Evolutionary conservation across 1,139 yeast species (phyloP).

Genomic region (Lodderomyces jiufengensis): DNA sequence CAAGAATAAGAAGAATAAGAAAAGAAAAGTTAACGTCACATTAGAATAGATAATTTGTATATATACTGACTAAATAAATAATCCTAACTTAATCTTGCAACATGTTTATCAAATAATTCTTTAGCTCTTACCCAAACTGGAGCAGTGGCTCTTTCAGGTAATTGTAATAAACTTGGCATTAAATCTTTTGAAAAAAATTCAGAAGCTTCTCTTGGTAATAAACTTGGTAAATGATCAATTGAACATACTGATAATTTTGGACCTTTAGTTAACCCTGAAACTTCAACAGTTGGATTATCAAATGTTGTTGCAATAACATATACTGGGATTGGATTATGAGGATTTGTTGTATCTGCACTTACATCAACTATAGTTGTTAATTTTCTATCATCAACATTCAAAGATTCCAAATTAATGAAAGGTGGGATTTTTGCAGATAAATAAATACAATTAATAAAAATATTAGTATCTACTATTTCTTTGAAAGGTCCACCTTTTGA

Average conservation of each 20-base stretch:
- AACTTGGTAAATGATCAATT: slow-evolving; percentile 94
- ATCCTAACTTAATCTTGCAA: slow-evolving; percentile 47
- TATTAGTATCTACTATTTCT: slow-evolving; percentile 84
- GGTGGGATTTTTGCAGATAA: slow-evolving; percentile 92
- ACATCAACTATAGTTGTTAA: slow-evolving; percentile 94
- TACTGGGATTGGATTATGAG: slow-evolving; percentile 95
- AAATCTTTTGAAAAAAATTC: slow-evolving; percentile 85
- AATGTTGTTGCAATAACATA: slow-evolving; percentile 87
- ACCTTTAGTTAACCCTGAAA: slow-evolving; percentile 63
- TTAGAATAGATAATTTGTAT: too few relatives aligned
- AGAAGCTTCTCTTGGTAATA: slow-evolving; percentile 94
- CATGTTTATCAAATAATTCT: slow-evolving; percentile 78
- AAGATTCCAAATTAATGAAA: slow-evolving; percentile 65
- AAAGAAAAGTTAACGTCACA: slow-evolving; percentile 49
- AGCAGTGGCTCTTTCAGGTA: slow-evolving; percentile 75
- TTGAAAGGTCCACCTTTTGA: slow-evolving; percentile 95
- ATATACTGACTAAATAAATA: too few relatives aligned
- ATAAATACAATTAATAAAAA: slow-evolving; percentile 93
- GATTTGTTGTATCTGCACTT: slow-evolving; percentile 97
- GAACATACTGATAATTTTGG: slow-evolving; percentile 88
- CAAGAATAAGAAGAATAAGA: slow-evolving; percentile 25
- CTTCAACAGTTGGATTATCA: slow-evolving; percentile 83
- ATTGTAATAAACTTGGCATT: slow-evolving; percentile 79
- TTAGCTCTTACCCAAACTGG: slow-evolving; percentile 93
- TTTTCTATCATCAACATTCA: slow-evolving; percentile 65